These are phyloP conservation scores for Stereum hirsutum DNA, from an alignment of 1,284 basidiomycete genomes.

Conservation along the genomic window DNA sequence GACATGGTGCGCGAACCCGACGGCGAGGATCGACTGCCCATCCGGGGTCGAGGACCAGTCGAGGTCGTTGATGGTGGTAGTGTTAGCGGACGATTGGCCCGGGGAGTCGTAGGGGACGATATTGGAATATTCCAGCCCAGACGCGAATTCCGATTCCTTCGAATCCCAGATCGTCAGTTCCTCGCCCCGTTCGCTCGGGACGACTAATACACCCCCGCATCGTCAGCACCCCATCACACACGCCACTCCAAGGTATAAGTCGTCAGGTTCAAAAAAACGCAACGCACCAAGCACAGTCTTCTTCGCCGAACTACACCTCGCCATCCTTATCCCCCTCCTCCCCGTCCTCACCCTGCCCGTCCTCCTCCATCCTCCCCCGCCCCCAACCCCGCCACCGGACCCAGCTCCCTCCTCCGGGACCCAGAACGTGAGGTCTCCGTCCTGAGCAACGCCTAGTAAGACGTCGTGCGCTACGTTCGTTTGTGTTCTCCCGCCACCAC, in stretches of 20 bases:
- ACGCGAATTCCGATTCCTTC: constrained; percentile 87
- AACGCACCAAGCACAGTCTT: constrained; percentile 74
- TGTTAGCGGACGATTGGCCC: too few species aligned
- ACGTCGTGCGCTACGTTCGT: constrained; percentile 66
- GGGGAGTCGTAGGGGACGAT: constrained; percentile 42
- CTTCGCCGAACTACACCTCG: constrained; percentile 81
- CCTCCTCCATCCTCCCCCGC: constrained; percentile 51
- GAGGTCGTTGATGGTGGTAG: constrained; percentile 67
- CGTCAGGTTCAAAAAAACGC: too few species aligned
- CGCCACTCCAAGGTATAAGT: too few species aligned
- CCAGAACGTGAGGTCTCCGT: constrained; percentile 81
- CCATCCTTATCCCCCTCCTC: constrained; percentile 52
- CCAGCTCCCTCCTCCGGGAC: constrained; percentile 40
- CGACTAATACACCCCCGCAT: constrained; percentile 39
- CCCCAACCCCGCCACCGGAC: too few species aligned
- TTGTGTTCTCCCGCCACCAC: too few species aligned
- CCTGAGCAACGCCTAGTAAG: constrained; percentile 64
- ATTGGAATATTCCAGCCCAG: constrained; percentile 71
- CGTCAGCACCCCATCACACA: too few species aligned
- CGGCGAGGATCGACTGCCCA: constrained; percentile 80
- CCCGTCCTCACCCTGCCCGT: constrained; percentile 73
- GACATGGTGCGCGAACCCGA: constrained; percentile 72
- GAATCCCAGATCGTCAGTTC: constrained; percentile 94
- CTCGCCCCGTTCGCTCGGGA: constrained; percentile 43
- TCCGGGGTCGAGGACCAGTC: constrained; percentile 92